phyloP scores from a whole-genome alignment of 352 stramenopile species.

The Phytophthora cactorum region DNA sequence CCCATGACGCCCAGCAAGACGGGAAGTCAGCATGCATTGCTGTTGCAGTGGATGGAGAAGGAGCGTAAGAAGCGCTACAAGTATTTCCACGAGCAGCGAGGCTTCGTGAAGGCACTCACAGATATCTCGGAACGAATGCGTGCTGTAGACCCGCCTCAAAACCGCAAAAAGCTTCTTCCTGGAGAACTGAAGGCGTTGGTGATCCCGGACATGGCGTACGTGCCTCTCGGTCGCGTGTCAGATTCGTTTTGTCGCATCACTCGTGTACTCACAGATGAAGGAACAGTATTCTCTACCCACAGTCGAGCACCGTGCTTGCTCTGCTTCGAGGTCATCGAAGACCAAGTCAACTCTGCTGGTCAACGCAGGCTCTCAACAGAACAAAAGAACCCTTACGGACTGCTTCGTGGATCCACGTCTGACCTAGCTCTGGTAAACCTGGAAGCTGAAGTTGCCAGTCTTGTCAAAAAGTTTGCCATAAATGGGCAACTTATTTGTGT shows the following conservation, averaged over 20 bases:
- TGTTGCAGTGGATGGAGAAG: slow-evolving; percentile 81
- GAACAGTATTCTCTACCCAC: slow-evolving; percentile 85
- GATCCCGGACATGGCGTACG: slow-evolving; percentile 79
- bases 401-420: slow-evolving; percentile 18
- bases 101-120: slow-evolving; percentile 72
- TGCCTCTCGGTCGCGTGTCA: slow-evolving; percentile 72
- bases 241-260: slow-evolving; percentile 75
- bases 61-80: slow-evolving; percentile 82
- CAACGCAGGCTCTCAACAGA: slow-evolving; percentile 42
- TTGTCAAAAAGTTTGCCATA: slow-evolving; percentile 67
- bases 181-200: slow-evolving; percentile 45
- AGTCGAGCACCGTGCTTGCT: slow-evolving; percentile 74
- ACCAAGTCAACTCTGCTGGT: slow-evolving; percentile 67
- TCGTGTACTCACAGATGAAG: slow-evolving; percentile 71
- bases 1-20: slow-evolving; percentile 5
- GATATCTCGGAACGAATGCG: slow-evolving; percentile 84
- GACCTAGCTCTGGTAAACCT: slow-evolving; percentile 32
- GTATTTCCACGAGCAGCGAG: slow-evolving; percentile 81
- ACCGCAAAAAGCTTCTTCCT: slow-evolving; percentile 72
- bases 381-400: not conserved
- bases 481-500: slow-evolving; percentile 65
- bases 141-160: slow-evolving; percentile 58
- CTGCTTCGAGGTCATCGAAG: slow-evolving; percentile 83
- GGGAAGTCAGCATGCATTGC: slow-evolving; percentile 45
- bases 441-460: slow-evolving; percentile 52